A percentile compares a stretch with the other conserved stretches of the same genome.
phyloP scores from a whole-genome alignment of 2,329 filamentous ascomycete species.

The Boeremia exigua region DNA sequence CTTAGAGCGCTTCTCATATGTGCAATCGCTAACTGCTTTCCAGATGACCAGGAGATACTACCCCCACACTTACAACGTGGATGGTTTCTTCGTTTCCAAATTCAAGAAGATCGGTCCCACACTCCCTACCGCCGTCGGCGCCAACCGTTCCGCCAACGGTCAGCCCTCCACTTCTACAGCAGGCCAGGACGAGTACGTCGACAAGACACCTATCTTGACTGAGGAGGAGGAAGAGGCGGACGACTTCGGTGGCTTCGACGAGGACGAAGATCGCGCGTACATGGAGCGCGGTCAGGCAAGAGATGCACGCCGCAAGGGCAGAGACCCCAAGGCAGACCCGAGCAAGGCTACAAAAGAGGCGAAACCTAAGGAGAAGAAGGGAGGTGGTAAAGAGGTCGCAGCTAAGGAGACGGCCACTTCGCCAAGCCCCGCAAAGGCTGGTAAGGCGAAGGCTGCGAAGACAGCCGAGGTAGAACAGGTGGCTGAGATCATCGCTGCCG shows the following conservation, averaged over 20 bases:
- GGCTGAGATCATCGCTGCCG: background rate
- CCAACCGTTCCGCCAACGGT: constrained; percentile 38
- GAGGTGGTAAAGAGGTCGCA: constrained; percentile 17
- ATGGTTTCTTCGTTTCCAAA: constrained; percentile 98
- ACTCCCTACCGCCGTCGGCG: constrained; percentile 62
- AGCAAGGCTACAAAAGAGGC: constrained; percentile 29
- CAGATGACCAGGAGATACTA: constrained; percentile 46
- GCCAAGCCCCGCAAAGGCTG: constrained; percentile 1
- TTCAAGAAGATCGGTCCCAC: constrained; percentile 90
- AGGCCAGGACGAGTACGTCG: constrained; percentile 56
- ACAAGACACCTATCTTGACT: constrained; percentile 71
- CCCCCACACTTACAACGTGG: constrained; percentile 63
- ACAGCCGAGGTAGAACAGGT: constrained; percentile 12
- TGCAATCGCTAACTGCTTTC: background rate
- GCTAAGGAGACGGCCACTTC: constrained; percentile 18
- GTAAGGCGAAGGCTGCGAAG: constrained; percentile 12
- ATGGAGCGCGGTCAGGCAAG: constrained; percentile 55
- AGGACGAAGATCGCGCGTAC: constrained; percentile 57
- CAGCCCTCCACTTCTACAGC: constrained; percentile 52
- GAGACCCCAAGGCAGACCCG: constrained; percentile 51
- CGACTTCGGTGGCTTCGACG: constrained; percentile 58
- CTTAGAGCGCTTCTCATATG: background rate
- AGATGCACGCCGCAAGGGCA: constrained; percentile 54
- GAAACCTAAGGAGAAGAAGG: constrained; percentile 30
- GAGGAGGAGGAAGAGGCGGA: constrained; percentile 44